Evolutionary conservation across 495 filamentous ascomycete genomes (phyloP), one percentile per base, ranked within the genome.

Genomic region (Aspergillus baeticus): DNA sequence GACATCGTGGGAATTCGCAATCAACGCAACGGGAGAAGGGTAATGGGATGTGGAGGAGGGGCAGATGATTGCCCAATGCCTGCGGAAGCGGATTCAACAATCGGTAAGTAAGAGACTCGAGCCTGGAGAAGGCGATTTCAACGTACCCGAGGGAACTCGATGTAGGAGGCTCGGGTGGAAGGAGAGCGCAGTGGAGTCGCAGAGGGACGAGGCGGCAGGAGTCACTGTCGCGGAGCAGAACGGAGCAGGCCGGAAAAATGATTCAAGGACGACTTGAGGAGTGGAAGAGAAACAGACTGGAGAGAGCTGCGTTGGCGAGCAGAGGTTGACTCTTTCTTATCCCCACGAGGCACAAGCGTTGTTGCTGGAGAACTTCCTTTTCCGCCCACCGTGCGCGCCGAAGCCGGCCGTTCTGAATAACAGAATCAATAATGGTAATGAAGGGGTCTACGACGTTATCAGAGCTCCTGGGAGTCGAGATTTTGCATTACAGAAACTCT

Each of bases 351-450:
- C 63, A 66, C 58, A 41, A 34, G 29, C 22, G 46, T 41, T 29
- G 38, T 61, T 55, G 57, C 50, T 56, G 46, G 53, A 50, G 44
- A 54, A 53, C 54, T 60, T 63, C 57, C 55, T 51, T 60, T 60
- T 63, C 57, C 61, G 61, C 61, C 57, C 61, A 60, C 69, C 64
- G 66, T 60, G 34, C 35, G 41, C 66, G 70, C 72, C 72, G 70
- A 73, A 71, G 69, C 68, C 72, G 72, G 70, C 67, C 36, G 5
- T 60, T 65, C 62, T 63, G 67, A 61, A 63, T 63, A 71, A 59
- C 18, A 36, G 43, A 36, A 41, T 49, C 46, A 37, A 47, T 51
- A 46, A 39, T 50, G 34, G 34, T 29, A 49, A 50, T 50, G 2
- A 50, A 50, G 20, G 34, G 8, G 21, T 13, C 18, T 23, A 23